Evolutionary conservation across 371 early-diverging fungal genomes (phyloP), one percentile per base, ranked within the genome.

Genomic region (Syncephalastrum racemosum): DNA sequence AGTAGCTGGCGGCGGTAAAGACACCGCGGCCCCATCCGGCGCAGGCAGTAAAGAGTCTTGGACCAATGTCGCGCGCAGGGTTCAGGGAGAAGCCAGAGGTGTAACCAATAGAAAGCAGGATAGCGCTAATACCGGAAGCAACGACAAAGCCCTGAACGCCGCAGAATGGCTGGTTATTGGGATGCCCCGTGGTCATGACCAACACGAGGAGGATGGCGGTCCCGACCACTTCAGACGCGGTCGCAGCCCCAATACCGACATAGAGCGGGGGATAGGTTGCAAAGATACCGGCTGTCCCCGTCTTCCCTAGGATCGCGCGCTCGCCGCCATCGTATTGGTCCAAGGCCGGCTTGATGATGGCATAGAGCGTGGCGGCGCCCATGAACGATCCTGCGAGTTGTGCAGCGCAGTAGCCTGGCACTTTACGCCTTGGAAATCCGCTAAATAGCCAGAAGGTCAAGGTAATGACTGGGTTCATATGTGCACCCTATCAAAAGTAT

Each of bases 1-100:
- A 90, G 70, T 84, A 83, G 50, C 83, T 60, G 57, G 75, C 68
- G 15, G 71, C 77, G 5, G 78, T 73, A 73, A 94, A 90, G 19
- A 86, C 88, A 19, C 78, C 81, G 18, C 63, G 43, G 25, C 93
- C 91, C 83, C 90, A 94, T 16, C 91, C 63, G 15, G 86, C 89
- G 46, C 88, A 53, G 25, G 84, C 72, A 40, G 91, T 87, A 65
- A 93, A 90, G 18, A 91, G 60, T 47, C 95, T 87, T 12, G 94
- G 94, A 15, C 92, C 95, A 62, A 95, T 67, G 75, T 95, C 95
- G 63, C 94, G 86, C 15, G 95, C 94, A 45, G 92, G 93, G 69
- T 95, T 95, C 49, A 95, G 70, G 16, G 89, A 89, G 48, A 86
- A 90, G 7, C 90, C 90, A 23, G 91, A 90, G 48, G 83, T 80